These are phyloP conservation scores for Nicotiana paniculata DNA, from an alignment of 257 asterid species.

Conservation along the genomic window DNA sequence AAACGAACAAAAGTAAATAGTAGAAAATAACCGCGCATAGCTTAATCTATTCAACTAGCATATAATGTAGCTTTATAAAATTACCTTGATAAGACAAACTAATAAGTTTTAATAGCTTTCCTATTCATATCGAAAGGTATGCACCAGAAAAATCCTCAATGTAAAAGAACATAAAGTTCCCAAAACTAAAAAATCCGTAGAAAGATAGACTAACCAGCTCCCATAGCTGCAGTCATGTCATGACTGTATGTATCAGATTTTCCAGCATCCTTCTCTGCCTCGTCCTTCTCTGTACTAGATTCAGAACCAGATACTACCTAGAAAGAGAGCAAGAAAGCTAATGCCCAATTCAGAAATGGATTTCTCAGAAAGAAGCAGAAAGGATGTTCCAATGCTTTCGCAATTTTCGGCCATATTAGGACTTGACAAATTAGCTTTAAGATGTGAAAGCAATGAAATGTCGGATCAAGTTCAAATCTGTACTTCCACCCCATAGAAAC, in stretches of 20 bases:
- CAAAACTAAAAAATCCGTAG: background rate
- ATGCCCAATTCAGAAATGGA: background rate
- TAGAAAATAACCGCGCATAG: background rate
- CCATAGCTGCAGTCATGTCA: conserved; percentile 96
- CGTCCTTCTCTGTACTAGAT: conserved; percentile 48
- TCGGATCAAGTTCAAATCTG: background rate
- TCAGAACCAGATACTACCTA: conserved; percentile 74
- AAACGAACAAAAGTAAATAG: background rate
- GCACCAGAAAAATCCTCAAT: background rate
- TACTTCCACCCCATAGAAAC: background rate
- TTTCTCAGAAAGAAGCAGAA: background rate
- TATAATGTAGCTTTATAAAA: background rate
- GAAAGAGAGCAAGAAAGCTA: conserved; percentile 5
- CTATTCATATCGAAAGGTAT: background rate
- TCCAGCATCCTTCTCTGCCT: conserved; percentile 30
- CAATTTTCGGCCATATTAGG: background rate
- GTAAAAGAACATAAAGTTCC: background rate
- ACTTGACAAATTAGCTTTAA: background rate
- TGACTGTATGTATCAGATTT: conserved; percentile 83
- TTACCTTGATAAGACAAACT: background rate
- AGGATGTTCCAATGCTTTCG: background rate
- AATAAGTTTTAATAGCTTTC: background rate
- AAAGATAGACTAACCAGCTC: conserved; percentile 64
- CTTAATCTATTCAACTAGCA: background rate
- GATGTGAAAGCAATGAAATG: background rate